These are phyloP conservation scores for Ganoderma lingzhi DNA, from an alignment of 1,284 basidiomycete species.

Conservation along the genomic window DNA sequence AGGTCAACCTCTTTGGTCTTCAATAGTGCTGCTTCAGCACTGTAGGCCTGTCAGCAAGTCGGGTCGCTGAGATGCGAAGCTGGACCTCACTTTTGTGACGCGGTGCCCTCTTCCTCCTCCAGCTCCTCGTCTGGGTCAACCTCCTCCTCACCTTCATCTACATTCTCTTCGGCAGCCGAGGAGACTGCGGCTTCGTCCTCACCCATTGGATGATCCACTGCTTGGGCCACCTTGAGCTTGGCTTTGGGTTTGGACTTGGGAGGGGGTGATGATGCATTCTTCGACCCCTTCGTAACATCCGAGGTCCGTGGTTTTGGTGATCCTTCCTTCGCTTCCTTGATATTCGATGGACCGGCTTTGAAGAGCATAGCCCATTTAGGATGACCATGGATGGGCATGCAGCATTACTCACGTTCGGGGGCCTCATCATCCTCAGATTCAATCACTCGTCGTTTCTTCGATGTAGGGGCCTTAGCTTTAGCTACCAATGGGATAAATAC, in stretches of 20 bases:
- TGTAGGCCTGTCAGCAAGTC: constrained; percentile 40
- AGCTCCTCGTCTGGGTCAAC: constrained; percentile 67
- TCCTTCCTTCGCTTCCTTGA: neutral
- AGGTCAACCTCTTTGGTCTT: constrained; percentile 79
- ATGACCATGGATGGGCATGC: neutral
- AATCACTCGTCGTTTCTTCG: constrained; percentile 45
- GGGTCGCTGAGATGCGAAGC: neutral
- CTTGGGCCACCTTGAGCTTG: constrained; percentile 1
- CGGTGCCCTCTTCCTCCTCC: constrained; percentile 57
- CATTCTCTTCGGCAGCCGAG: constrained; percentile 28
- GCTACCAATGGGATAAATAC: neutral
- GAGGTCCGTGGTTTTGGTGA: neutral
- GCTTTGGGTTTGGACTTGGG: constrained; percentile 15
- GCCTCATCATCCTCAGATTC: constrained; percentile 64
- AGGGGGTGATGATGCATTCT: constrained; percentile 3
- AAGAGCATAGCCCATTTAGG: no score
- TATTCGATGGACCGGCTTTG: constrained; percentile 27
- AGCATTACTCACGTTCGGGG: constrained; percentile 24
- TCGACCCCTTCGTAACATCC: neutral
- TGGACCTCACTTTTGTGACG: constrained; percentile 67
- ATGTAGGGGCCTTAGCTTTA: constrained; percentile 24
- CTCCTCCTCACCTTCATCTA: constrained; percentile 50
- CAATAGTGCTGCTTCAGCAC: constrained; percentile 75
- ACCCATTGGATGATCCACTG: constrained; percentile 24
- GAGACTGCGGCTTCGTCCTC: constrained; percentile 32